Conservation (phyloP, 306 rosid species). For the Begonia fuchsioides region DNA sequence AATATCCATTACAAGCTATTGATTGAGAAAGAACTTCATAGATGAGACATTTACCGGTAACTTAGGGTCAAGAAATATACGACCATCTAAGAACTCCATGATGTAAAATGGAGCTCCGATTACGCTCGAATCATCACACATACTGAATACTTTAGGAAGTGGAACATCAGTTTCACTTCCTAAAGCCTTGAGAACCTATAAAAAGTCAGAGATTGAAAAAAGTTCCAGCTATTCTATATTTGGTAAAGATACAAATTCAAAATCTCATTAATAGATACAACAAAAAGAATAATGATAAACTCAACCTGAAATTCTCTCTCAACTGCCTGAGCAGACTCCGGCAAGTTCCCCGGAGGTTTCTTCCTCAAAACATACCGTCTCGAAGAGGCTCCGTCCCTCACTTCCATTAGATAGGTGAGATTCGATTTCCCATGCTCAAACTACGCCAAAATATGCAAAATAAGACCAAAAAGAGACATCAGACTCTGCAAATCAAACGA, state of each 20-base stretch:
- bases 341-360: conserved; percentile 73
- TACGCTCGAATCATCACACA: conserved; percentile 64
- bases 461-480: conserved; percentile 1
- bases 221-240: not conserved
- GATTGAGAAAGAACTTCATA: not conserved
- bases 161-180: conserved; percentile 57
- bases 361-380: conserved; percentile 77
- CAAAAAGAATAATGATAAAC: not conserved
- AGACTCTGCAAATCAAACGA: conserved; percentile 2
- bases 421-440: conserved; percentile 92
- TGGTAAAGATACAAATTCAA: not conserved
- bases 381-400: conserved; percentile 21
- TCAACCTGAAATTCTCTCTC: conserved; percentile 88
- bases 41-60: conserved; percentile 44
- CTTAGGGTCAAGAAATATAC: conserved; percentile 54
- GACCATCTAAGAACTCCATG: conserved; percentile 93
- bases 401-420: conserved; percentile 79
- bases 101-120: conserved; percentile 82
- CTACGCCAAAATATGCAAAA: conserved; percentile 20
- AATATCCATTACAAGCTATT: not conserved
- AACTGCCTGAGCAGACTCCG: conserved; percentile 85
- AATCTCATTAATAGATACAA: not conserved
- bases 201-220: not conserved
- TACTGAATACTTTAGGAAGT: conserved; percentile 69
- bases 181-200: conserved; percentile 75